phyloP scores from a whole-genome alignment of 2,329 filamentous ascomycete species.

The Botrytis fragariae region DNA sequence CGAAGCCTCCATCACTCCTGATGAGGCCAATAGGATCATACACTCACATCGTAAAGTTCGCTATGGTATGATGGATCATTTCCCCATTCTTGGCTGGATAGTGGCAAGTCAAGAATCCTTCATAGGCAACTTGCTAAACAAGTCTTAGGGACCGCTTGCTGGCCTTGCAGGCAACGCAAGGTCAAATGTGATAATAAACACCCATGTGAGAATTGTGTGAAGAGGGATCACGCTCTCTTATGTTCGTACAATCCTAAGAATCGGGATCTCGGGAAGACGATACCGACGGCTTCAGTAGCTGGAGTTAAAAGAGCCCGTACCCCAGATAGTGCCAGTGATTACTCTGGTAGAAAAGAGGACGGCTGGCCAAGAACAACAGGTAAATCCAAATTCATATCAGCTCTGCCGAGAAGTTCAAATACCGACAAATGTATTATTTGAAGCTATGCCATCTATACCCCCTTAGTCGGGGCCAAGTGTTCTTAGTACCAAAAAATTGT shows the following conservation, averaged over 20 bases:
- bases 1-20: slow-evolving; percentile 41
- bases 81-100: slow-evolving; percentile 13
- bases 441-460: neutral
- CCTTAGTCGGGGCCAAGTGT: neutral
- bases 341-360: slow-evolving; percentile 33
- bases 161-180: slow-evolving; percentile 66
- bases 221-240: slow-evolving; percentile 61
- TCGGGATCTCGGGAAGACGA: slow-evolving; percentile 27
- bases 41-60: slow-evolving; percentile 67
- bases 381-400: slow-evolving; percentile 23
- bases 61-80: slow-evolving; percentile 52
- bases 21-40: slow-evolving; percentile 66
- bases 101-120: slow-evolving; percentile 7
- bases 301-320: slow-evolving; percentile 34
- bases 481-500: neutral
- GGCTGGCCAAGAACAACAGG: slow-evolving; percentile 38
- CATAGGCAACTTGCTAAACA: slow-evolving; percentile 21
- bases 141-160: slow-evolving; percentile 45
- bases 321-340: slow-evolving; percentile 35
- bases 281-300: slow-evolving; percentile 23
- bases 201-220: slow-evolving; percentile 66
- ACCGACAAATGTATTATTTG: neutral
- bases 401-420: neutral
- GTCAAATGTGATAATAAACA: slow-evolving; percentile 69
- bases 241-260: slow-evolving; percentile 67